phyloP scores from a whole-genome alignment of 1,284 basidiomycete genomes.

The Marasmius sp. region DNA sequence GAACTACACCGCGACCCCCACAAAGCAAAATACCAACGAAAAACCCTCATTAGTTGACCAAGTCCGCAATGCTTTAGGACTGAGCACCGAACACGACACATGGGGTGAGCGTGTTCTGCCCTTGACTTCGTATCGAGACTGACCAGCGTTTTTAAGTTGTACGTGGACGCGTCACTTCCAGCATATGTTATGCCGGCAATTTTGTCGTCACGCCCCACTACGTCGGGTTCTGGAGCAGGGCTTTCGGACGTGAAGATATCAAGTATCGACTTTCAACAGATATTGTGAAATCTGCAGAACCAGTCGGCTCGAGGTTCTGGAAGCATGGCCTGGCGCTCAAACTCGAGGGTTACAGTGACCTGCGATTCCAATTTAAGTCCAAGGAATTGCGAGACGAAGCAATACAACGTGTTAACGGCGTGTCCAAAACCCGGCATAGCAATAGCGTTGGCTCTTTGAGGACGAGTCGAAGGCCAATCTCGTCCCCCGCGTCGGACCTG shows the following conservation, averaged over 20 bases:
- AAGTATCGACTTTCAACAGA: constrained; percentile 51
- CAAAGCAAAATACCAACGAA: constrained; percentile 16
- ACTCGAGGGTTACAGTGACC: constrained; percentile 47
- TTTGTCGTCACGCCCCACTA: constrained; percentile 43
- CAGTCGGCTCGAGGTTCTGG: constrained; percentile 32
- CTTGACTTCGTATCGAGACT: not conserved
- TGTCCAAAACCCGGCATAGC: not conserved
- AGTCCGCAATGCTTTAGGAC: constrained; percentile 32
- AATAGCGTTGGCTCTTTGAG: too few relatives aligned
- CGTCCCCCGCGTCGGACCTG: not conserved
- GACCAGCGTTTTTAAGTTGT: constrained; percentile 29
- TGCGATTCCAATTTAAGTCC: constrained; percentile 53
- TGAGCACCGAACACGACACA: constrained; percentile 34
- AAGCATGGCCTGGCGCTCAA: constrained; percentile 48
- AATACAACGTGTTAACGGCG: constrained; percentile 31
- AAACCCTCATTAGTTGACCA: constrained; percentile 27
- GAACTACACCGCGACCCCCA: constrained; percentile 30
- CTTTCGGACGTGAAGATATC: constrained; percentile 37
- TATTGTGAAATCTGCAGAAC: constrained; percentile 42
- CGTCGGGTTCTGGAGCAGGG: constrained; percentile 52
- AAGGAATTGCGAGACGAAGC: constrained; percentile 46
- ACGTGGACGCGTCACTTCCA: constrained; percentile 35
- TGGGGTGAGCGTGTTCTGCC: constrained; percentile 41
- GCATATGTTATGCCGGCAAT: constrained; percentile 39
- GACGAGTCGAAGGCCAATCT: too few relatives aligned